Conservation (phyloP, 1,139 yeast genomes). For the Geotrichum siamense region DNA sequence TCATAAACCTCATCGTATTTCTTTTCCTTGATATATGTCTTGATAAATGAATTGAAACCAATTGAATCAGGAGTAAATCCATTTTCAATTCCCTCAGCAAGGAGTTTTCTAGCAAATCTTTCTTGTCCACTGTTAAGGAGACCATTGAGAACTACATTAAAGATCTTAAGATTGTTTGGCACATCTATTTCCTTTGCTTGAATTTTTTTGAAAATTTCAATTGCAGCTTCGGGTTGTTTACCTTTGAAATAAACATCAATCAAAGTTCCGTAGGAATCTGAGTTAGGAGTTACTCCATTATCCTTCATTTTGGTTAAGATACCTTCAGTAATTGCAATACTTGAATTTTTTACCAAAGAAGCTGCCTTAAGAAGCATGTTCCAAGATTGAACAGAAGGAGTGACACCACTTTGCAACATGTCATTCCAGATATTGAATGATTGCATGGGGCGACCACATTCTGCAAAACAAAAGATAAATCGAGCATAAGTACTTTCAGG, state of each 20-base stretch:
- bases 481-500: slow-evolving; percentile 32
- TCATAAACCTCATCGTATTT: slow-evolving; percentile 35
- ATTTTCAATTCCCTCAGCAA: slow-evolving; percentile 30
- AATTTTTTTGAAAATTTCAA: slow-evolving; percentile 28
- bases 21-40: slow-evolving; percentile 29
- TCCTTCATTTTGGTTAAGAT: slow-evolving; percentile 37
- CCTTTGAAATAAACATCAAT: slow-evolving; percentile 35
- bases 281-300: slow-evolving; percentile 37
- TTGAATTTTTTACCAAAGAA: slow-evolving; percentile 29
- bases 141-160: slow-evolving; percentile 34
- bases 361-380: slow-evolving; percentile 42
- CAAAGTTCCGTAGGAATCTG: slow-evolving; percentile 35
- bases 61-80: slow-evolving; percentile 34
- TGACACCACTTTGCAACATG: slow-evolving; percentile 30
- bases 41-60: slow-evolving; percentile 40
- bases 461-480: slow-evolving; percentile 36
- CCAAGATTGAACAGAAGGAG: slow-evolving; percentile 39
- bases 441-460: slow-evolving; percentile 26
- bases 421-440: slow-evolving; percentile 40
- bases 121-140: slow-evolving; percentile 27
- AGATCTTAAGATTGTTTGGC: slow-evolving; percentile 27
- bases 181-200: slow-evolving; percentile 21
- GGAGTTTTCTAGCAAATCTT: slow-evolving; percentile 29
- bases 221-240: slow-evolving; percentile 31
- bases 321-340: slow-evolving; percentile 34